Base-by-base conservation (phyloP, 108 stramenopile genomes). In the Pelagomonas calceolata region DNA sequence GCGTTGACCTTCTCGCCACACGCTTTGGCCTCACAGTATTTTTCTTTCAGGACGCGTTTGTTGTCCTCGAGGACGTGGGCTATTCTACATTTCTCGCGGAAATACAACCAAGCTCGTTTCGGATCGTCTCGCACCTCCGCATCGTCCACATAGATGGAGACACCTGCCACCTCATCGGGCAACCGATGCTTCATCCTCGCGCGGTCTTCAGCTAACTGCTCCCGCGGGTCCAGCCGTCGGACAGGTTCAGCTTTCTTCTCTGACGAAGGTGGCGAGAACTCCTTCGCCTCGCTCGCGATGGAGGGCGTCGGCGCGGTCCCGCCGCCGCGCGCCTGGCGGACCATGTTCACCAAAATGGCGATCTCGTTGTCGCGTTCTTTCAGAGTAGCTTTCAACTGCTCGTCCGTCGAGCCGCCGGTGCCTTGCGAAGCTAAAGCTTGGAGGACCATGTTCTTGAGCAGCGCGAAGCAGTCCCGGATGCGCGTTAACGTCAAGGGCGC, bases 1-100 rank as follows among this genome's bases (percentile, higher is more conserved):
- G 85, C 79, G 37, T 90, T 86, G 34, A 90, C 82, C 39, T 32
- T 63, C 35, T 71, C 85, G 33, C 90, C 91, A 51, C 68, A 64
- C 35, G 43, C 66, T 67, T 93, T 91, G 0, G 92, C 92, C 68
- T 83, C 82, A 26, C 65, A 51, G 69, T 86, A 89, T 69, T 87
- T 91, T 34, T 72, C 76, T 63, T 82, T 81, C 36, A 93, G 83
- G 35, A 78, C 39, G n/a, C 43, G 45, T 71, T 91, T 91, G 70
- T 83, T 89, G 51, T 88, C 83, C 32, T 87, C 86, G 31, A 92
- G 68, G 33, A 80, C 80, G 29, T 68, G 45, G 32, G 51, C 70
- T 9, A 76, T 77, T 17, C 66, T 26, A 68, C 75, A 77, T 45
- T 78, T 34, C 65, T 85, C 86, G 68, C 86, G 83, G 72, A 90